phyloP scores from a whole-genome alignment of 805 yeast species.

The Torulaspora maleeae region DNA sequence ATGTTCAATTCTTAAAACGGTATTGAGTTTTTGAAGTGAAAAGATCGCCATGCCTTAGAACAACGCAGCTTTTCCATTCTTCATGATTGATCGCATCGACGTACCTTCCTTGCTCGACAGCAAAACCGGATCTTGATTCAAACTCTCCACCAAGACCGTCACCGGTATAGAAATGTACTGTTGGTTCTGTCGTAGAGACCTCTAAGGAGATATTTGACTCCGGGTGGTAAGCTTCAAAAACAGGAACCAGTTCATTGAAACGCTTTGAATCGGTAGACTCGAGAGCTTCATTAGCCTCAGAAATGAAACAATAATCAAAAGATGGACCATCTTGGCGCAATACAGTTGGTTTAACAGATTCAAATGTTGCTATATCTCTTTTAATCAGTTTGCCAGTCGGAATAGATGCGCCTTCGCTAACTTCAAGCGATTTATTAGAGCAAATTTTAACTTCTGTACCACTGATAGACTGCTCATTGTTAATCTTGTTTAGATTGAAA shows the following conservation, averaged over 20 bases:
- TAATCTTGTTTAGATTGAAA: conserved; percentile 45
- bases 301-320: conserved; percentile 48
- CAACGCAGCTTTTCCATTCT: conserved; percentile 48
- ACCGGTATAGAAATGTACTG: conserved; percentile 63
- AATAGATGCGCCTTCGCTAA: conserved; percentile 36
- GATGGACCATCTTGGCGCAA: conserved; percentile 33
- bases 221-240: conserved; percentile 45
- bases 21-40: conserved; percentile 46
- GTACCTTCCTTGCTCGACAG: conserved; percentile 58
- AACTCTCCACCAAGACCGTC: conserved; percentile 42
- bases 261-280: conserved; percentile 51
- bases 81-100: conserved; percentile 48
- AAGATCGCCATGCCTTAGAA: conserved; percentile 43
- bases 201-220: conserved; percentile 40
- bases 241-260: conserved; percentile 27
- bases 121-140: conserved; percentile 48
- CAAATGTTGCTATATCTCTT: conserved; percentile 26
- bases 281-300: conserved; percentile 31
- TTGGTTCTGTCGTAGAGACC: conserved; percentile 57
- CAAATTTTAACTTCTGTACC: conserved; percentile 40
- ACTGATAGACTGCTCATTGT: conserved; percentile 29
- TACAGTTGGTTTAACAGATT: conserved; percentile 25
- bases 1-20: conserved; percentile 25
- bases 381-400: conserved; percentile 47
- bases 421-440: conserved; percentile 41